Evolutionary conservation across 495 filamentous ascomycete genomes (phyloP).

Genomic region (Melanomma pulvis-pyrius): DNA sequence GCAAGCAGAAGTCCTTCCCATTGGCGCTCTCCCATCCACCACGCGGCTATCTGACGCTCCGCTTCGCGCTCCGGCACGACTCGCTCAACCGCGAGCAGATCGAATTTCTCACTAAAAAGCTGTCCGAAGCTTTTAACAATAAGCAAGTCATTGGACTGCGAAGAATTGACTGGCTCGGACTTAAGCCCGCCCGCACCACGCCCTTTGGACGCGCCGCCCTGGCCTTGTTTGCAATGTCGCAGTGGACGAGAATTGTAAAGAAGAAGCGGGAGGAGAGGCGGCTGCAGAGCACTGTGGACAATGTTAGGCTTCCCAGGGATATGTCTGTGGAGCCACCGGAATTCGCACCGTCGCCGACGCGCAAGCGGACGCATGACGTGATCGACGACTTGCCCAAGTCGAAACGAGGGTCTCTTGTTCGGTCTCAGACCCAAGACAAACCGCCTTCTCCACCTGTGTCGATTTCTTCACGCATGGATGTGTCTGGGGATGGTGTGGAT

Average conservation of each 20-base stretch:
- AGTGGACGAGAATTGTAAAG: conserved; percentile 28
- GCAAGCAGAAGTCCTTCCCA: neutral
- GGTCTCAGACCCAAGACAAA: neutral
- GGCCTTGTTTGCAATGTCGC: conserved; percentile 21
- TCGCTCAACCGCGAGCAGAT: conserved; percentile 28
- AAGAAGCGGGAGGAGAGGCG: conserved; percentile 12
- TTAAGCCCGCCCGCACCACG: conserved; percentile 28
- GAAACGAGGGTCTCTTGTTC: conserved; percentile 15
- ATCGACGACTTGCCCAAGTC: conserved; percentile 8
- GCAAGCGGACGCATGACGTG: conserved; percentile 17
- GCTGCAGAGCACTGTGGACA: conserved; percentile 8
- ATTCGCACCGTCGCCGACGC: conserved; percentile 10
- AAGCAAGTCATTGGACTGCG: conserved; percentile 18
- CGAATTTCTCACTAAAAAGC: conserved; percentile 20
- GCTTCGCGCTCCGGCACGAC: conserved; percentile 21
- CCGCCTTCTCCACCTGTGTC: conserved; percentile 28
- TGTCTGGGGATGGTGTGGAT: neutral
- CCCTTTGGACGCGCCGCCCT: conserved; percentile 30
- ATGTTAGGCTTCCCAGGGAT: conserved; percentile 1
- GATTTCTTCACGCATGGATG: conserved; percentile 3
- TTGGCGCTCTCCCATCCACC: conserved; percentile 12
- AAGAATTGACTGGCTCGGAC: conserved; percentile 34
- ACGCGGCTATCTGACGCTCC: conserved; percentile 27
- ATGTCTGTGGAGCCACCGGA: neutral
- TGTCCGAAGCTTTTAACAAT: conserved; percentile 30